Evolutionary conservation across 495 filamentous ascomycete species (phyloP).

Genomic region (Apiosordaria backusii): DNA sequence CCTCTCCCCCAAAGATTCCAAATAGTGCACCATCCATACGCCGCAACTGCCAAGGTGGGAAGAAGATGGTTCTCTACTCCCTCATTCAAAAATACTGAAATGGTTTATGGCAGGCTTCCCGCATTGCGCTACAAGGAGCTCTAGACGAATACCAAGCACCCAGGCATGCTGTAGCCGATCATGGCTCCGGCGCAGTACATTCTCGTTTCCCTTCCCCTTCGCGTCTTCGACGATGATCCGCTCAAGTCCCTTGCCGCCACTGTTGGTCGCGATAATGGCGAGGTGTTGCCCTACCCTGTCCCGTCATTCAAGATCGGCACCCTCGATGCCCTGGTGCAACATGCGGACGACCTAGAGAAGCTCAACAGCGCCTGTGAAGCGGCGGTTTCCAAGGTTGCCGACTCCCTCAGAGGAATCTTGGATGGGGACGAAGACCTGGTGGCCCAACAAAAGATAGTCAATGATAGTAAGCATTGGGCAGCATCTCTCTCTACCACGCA

Average conservation of each 20-base stretch:
- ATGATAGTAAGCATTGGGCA: constrained; percentile 68
- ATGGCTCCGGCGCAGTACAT: constrained; percentile 43
- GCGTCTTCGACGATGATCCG: constrained; percentile 67
- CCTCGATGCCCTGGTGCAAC: constrained; percentile 90
- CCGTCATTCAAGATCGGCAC: constrained; percentile 98
- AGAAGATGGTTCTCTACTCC: no score
- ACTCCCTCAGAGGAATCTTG: constrained; percentile 74
- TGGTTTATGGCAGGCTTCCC: no score
- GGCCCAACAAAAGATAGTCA: constrained; percentile 85
- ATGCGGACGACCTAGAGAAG: constrained; percentile 93
- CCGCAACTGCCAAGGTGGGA: no score
- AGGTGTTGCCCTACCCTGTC: constrained; percentile 72
- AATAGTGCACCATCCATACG: background rate
- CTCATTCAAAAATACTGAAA: no score
- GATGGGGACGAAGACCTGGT: constrained; percentile 80
- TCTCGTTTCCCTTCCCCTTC: constrained; percentile 48
- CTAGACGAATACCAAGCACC: background rate
- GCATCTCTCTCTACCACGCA: background rate
- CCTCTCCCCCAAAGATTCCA: background rate
- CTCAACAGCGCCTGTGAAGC: constrained; percentile 73
- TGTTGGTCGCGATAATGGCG: constrained; percentile 70
- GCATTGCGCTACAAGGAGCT: background rate
- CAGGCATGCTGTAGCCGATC: constrained; percentile 20
- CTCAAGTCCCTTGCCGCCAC: constrained; percentile 66
- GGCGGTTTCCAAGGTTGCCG: constrained; percentile 82